These are phyloP conservation scores for Zopfia rhizophila DNA, from an alignment of 2,329 filamentous ascomycete genomes.

Conservation along the genomic window DNA sequence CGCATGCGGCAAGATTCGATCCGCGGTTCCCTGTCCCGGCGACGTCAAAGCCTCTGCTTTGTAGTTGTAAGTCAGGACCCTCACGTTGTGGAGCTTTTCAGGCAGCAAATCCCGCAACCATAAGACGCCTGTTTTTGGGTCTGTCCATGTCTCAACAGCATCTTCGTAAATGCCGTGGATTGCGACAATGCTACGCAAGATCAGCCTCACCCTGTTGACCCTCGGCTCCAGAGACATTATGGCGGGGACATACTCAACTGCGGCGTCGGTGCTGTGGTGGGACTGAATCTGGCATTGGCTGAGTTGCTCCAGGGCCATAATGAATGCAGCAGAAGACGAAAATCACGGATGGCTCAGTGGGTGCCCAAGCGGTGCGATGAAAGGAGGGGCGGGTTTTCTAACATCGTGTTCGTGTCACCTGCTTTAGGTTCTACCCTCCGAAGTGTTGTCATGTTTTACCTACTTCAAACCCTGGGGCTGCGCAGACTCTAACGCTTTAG, in stretches of 20 bases:
- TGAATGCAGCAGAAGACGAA: too few species aligned
- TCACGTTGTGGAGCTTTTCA: conserved; percentile 23
- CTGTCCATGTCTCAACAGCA: conserved; percentile 43
- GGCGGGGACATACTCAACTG: conserved; percentile 6
- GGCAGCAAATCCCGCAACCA: conserved; percentile 49
- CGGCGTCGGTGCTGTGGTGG: too few species aligned
- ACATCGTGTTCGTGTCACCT: too few species aligned
- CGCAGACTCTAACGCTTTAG: too few species aligned
- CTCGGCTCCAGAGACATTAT: background rate
- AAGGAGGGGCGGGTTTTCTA: too few species aligned
- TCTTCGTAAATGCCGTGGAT: conserved; percentile 50
- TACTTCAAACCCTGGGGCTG: too few species aligned
- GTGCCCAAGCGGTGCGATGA: too few species aligned
- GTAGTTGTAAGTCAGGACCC: conserved; percentile 41
- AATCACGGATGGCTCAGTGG: too few species aligned
- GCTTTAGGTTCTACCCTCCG: too few species aligned
- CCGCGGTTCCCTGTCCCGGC: conserved; percentile 27
- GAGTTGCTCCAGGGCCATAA: too few species aligned
- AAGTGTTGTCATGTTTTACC: too few species aligned
- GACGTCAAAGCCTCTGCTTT: conserved; percentile 31
- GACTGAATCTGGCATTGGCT: too few species aligned
- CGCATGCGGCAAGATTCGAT: conserved; percentile 37
- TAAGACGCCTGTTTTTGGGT: conserved; percentile 32
- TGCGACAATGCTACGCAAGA: conserved; percentile 44
- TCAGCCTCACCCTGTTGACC: conserved; percentile 9